These are phyloP conservation scores for Pichia scutulata DNA, from an alignment of 805 yeast genomes.

Conservation along the genomic window DNA sequence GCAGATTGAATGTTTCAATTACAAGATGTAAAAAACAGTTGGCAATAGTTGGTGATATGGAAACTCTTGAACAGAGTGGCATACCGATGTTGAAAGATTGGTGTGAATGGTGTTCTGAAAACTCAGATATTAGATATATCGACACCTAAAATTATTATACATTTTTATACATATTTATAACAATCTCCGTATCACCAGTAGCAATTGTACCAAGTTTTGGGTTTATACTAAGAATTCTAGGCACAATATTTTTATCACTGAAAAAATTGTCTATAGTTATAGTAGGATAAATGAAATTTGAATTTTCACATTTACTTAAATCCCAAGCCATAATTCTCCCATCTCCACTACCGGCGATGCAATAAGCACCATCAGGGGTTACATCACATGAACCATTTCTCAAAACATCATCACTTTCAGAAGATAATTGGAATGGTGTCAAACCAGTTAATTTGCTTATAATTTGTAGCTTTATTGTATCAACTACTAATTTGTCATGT, in stretches of 20 bases:
- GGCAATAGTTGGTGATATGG: constrained; percentile 82
- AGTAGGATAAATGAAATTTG: constrained; percentile 4
- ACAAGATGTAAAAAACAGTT: constrained; percentile 83
- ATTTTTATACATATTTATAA: constrained; percentile 31
- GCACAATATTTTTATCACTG: constrained; percentile 22
- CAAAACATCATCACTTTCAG: constrained; percentile 24
- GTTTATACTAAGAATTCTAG: constrained; percentile 48
- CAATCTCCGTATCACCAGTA: constrained; percentile 50
- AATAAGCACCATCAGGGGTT: constrained; percentile 60
- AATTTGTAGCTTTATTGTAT: constrained; percentile 16
- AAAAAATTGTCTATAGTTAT: constrained; percentile 1
- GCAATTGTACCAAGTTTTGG: constrained; percentile 57
- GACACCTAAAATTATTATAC: constrained; percentile 34
- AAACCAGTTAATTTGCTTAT: constrained; percentile 38
- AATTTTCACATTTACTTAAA: constrained; percentile 10
- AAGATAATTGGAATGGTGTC: constrained; percentile 26
- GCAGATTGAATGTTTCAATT: constrained; percentile 88
- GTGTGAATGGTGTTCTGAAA: constrained; percentile 62
- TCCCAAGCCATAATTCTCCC: constrained; percentile 51
- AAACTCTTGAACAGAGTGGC: constrained; percentile 43
- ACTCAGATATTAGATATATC: constrained; percentile 63
- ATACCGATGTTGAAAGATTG: constrained; percentile 50
- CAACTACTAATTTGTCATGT: constrained; percentile 43
- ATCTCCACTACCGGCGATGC: constrained; percentile 53
- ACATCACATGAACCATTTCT: constrained; percentile 52